phyloP scores from a whole-genome alignment of 208 protist genomes.

The Spongospora subterranea region DNA sequence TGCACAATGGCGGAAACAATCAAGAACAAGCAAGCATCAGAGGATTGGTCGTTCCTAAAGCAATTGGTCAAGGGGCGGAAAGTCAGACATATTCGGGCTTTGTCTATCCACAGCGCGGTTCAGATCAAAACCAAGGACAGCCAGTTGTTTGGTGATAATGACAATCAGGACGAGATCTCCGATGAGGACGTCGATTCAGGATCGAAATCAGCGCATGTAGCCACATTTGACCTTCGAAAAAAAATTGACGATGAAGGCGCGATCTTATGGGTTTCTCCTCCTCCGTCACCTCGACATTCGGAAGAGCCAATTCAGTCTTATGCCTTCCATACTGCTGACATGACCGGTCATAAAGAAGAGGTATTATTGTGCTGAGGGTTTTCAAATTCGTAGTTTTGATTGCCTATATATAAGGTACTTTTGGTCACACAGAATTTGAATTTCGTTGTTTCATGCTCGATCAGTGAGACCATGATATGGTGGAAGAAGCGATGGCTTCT shows the following conservation, averaged over 20 bases:
- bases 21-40: no score
- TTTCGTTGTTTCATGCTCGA: constrained; percentile 48
- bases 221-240: background rate
- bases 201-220: background rate
- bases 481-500: constrained; percentile 39
- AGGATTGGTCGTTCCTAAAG: constrained; percentile 8
- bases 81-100: background rate
- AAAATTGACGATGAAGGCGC: background rate
- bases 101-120: background rate
- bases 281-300: constrained; percentile 25
- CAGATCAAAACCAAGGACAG: background rate
- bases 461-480: background rate
- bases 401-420: background rate
- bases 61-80: background rate
- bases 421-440: constrained; percentile 35
- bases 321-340: background rate
- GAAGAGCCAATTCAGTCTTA: constrained; percentile 10
- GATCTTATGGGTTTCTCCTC: constrained; percentile 30
- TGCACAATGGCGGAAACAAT: no score
- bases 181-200: background rate
- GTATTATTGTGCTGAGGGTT: background rate
- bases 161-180: background rate
- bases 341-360: background rate
- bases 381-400: background rate
- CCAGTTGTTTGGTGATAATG: background rate